Evolutionary conservation across 2,329 filamentous ascomycete genomes (phyloP), one percentile per base, ranked within the genome.

Genomic region (Paramyrothecium roridum): DNA sequence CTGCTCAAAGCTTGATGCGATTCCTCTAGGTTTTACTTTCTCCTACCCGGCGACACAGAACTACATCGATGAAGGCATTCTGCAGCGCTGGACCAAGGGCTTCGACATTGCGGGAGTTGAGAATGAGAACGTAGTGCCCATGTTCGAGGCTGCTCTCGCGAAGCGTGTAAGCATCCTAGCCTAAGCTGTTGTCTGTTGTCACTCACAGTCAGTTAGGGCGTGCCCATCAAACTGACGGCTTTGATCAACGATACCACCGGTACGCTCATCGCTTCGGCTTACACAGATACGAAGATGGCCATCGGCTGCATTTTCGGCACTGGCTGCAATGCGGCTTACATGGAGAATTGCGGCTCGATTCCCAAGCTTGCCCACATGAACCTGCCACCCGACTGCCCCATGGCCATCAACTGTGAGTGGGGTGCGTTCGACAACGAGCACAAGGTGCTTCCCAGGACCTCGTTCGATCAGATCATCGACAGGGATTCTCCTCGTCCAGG

Each of bases 261-360:
- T 66, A 99, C 95, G 33, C 80, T 99, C 66, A 96, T 99, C 67
- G 95, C 95, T 58, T 98, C 93, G 23, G 89, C 91, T 30, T 99
- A 99, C 76, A 98, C 93, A n/a, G 93, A 99, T 70, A 79, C 87
- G 48, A 85, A 87, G 63, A 96, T 97, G 84, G 92, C 87, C 76
- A 95, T 98, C 66, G 95, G 95, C 54, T 97, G 93, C 75, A 99
- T 99, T 70, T 99, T 99, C 67, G 95, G 95, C 65, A 99, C 95
- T 13, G 95, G 95, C 57, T 97, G 95, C 78, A 99, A 99, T 68
- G 95, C 93, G 45, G 95, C 95, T 43, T 99, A 99, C 78, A 96
- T 99, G 89, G 95, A 99, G 75, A 77, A 96, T 67, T 90, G 85
- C 61, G 92, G 91, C 61, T 90, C 88, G 13, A 91, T 99, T 61